These are phyloP conservation scores for Microdochium bolleyi DNA, from an alignment of 2,329 filamentous ascomycete species.

Conservation along the genomic window DNA sequence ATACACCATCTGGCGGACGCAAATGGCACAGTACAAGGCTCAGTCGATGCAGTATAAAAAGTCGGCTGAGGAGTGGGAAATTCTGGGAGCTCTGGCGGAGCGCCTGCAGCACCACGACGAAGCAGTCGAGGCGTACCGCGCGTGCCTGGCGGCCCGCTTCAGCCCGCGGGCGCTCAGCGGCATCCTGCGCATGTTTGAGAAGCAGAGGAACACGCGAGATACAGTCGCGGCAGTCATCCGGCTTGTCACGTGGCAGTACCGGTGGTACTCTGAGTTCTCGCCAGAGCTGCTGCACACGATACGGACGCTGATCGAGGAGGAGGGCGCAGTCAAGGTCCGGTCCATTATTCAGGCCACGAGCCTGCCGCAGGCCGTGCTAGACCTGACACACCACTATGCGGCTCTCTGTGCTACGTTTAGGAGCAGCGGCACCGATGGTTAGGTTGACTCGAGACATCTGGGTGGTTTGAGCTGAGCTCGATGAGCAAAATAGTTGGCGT, in stretches of 20 bases:
- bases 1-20: slow-evolving; percentile 98
- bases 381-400: slow-evolving; percentile 93
- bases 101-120: slow-evolving; percentile 88
- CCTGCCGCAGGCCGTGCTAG: slow-evolving; percentile 84
- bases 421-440: slow-evolving; percentile 86
- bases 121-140: slow-evolving; percentile 85
- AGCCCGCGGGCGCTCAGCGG: slow-evolving; percentile 87
- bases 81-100: slow-evolving; percentile 85
- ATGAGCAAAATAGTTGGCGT: no score
- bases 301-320: slow-evolving; percentile 89
- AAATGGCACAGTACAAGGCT: slow-evolving; percentile 90
- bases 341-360: slow-evolving; percentile 96
- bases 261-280: slow-evolving; percentile 99
- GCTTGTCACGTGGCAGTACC: slow-evolving; percentile 94
- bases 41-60: slow-evolving; percentile 96
- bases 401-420: slow-evolving; percentile 90
- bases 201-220: slow-evolving; percentile 69
- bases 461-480: background rate
- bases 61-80: slow-evolving; percentile 96
- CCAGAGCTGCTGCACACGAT: slow-evolving; percentile 83
- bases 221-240: slow-evolving; percentile 81
- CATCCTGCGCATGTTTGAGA: slow-evolving; percentile 72
- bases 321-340: slow-evolving; percentile 93
- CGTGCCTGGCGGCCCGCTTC: slow-evolving; percentile 81
- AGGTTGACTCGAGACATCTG: slow-evolving; percentile 15